Conservation (phyloP, 805 yeast genomes). For the Cyberlindnera euphorbiiphila region DNA sequence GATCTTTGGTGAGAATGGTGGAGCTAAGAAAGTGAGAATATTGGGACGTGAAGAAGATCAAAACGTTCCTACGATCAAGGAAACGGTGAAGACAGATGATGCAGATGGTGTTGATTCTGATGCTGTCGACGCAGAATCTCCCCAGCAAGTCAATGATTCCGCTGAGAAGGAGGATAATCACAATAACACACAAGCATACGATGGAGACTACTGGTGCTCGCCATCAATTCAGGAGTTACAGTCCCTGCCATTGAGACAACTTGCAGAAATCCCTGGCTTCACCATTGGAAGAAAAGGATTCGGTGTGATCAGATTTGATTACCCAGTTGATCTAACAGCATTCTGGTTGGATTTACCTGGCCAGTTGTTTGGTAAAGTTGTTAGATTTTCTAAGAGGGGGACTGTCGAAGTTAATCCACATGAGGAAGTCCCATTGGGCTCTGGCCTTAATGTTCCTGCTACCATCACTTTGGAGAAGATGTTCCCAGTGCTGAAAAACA, state of each 20-base stretch:
- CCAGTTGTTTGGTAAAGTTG: conserved; percentile 37
- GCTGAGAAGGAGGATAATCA: conserved; percentile 6
- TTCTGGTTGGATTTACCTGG: conserved; percentile 38
- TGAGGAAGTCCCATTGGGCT: conserved; percentile 60
- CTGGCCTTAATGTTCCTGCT: conserved; percentile 75
- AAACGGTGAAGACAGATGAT: not conserved
- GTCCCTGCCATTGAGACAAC: conserved; percentile 40
- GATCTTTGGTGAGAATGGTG: conserved; percentile 30
- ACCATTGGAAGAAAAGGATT: conserved; percentile 62
- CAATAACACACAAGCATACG: conserved; percentile 1
- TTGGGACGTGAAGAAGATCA: conserved; percentile 22
- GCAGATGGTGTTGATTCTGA: conserved; percentile 1
- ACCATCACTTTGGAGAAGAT: conserved; percentile 62
- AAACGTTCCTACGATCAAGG: conserved; percentile 2
- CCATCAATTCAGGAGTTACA: conserved; percentile 55
- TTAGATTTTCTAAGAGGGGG: conserved; percentile 43
- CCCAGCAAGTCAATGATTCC: conserved; percentile 1
- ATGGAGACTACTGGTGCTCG: conserved; percentile 63
- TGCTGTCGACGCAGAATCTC: not conserved
- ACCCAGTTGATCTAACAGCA: conserved; percentile 64
- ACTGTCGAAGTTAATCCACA: conserved; percentile 63
- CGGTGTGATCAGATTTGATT: conserved; percentile 64
- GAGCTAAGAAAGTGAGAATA: conserved; percentile 27
- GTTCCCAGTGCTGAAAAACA: conserved; percentile 39
- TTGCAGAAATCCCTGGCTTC: conserved; percentile 56